Conservation (phyloP, 768 basidiomycete genomes). For the Rhizopogon vesiculosus region DNA sequence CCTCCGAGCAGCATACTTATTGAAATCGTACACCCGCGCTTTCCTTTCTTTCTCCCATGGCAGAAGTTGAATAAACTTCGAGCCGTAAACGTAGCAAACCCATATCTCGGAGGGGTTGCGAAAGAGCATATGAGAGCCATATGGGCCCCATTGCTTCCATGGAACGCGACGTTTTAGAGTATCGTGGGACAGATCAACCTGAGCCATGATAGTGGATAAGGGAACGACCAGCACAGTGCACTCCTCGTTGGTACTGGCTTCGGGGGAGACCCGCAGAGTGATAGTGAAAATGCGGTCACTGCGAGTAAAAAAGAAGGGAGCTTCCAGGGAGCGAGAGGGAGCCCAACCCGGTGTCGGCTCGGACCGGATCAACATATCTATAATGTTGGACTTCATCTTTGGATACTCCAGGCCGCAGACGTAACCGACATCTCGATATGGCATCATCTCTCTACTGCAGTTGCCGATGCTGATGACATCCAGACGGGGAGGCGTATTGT, state of each 20-base stretch:
- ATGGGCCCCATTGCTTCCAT: slow-evolving; percentile 31
- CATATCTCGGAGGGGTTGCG: slow-evolving; percentile 25
- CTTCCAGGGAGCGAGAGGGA: slow-evolving; percentile 1
- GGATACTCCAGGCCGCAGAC: slow-evolving; percentile 25
- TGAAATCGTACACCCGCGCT: slow-evolving; percentile 30
- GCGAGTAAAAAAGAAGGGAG: slow-evolving; percentile 19
- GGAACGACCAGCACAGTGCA: slow-evolving; percentile 25
- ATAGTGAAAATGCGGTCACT: slow-evolving; percentile 29
- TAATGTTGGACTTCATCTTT: slow-evolving; percentile 5
- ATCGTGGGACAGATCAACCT: slow-evolving; percentile 13
- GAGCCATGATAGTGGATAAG: slow-evolving; percentile 23
- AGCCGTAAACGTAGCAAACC: slow-evolving; percentile 33
- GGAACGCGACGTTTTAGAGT: slow-evolving; percentile 6
- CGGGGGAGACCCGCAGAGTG: slow-evolving; percentile 12
- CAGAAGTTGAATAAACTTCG: slow-evolving; percentile 24
- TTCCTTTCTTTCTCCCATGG: slow-evolving; percentile 14
- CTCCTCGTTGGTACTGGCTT: slow-evolving; percentile 2
- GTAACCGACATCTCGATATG: slow-evolving; percentile 11
- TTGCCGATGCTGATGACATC: slow-evolving; percentile 16
- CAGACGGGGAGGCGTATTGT: slow-evolving; percentile 6
- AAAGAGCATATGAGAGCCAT: slow-evolving; percentile 22
- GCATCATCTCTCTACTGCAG: neutral
- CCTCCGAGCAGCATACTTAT: slow-evolving; percentile 17
- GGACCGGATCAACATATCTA: slow-evolving; percentile 25
- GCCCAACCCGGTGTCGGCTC: slow-evolving; percentile 28